phyloP scores from a whole-genome alignment of 2,329 filamentous ascomycete species.

The Apiospora hydei region DNA sequence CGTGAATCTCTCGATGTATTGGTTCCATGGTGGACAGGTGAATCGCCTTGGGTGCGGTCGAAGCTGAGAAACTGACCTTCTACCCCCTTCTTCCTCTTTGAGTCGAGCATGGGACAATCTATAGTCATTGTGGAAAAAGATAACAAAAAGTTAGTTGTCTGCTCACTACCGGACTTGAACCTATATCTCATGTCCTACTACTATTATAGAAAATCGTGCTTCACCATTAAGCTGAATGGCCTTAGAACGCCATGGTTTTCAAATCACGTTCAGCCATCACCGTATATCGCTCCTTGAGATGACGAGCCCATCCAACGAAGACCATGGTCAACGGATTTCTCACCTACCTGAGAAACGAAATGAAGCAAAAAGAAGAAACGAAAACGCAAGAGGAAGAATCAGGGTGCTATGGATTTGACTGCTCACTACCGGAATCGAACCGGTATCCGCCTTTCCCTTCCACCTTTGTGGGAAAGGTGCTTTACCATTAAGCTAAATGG shows the following conservation, averaged over 20 bases:
- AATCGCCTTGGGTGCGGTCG: no score
- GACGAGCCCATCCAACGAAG: not conserved
- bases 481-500: conserved; percentile 6
- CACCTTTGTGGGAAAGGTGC: not conserved
- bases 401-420: not conserved
- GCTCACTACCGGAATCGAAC: not conserved
- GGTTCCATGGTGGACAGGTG: no score
- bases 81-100: not conserved
- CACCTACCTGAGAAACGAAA: no score
- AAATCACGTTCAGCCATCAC: not conserved
- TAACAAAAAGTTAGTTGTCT: not conserved
- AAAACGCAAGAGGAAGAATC: not conserved
- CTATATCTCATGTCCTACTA: not conserved
- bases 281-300: not conserved
- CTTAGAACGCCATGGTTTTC: not conserved
- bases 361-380: not conserved
- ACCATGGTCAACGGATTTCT: no score
- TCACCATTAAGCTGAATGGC: not conserved
- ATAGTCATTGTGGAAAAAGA: no score
- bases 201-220: not conserved
- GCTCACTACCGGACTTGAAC: not conserved
- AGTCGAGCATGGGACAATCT: no score
- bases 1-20: no score
- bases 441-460: not conserved
- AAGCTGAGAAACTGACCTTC: no score